phyloP scores from a whole-genome alignment of 2,329 filamentous ascomycete genomes.

The Colletotrichum falcatum region DNA sequence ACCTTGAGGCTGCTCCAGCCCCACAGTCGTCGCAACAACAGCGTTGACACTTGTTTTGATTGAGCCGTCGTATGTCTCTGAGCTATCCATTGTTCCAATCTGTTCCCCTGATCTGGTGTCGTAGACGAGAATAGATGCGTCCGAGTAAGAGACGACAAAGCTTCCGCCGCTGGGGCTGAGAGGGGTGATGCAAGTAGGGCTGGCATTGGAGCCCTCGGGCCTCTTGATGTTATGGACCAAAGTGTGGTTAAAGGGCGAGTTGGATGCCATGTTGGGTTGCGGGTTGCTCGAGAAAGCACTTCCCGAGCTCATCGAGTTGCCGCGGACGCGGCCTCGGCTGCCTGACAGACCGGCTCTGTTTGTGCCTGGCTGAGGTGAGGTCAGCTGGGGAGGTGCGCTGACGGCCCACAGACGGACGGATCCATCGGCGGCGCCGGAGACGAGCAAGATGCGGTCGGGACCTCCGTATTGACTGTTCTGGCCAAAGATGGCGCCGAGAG shows the following conservation, averaged over 20 bases:
- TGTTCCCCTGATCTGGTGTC: conserved; percentile 94
- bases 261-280: conserved; percentile 87
- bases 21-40: conserved; percentile 87
- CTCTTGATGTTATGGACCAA: conserved; percentile 88
- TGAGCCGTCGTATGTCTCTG: conserved; percentile 93
- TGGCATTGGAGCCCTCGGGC: conserved; percentile 72
- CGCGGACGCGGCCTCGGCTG: conserved; percentile 80
- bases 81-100: conserved; percentile 90
- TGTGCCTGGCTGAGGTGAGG: conserved; percentile 79
- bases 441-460: conserved; percentile 88
- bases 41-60: conserved; percentile 85
- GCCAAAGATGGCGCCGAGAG: conserved; percentile 84
- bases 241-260: conserved; percentile 87
- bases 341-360: conserved; percentile 67
- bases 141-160: conserved; percentile 93
- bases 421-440: conserved; percentile 90
- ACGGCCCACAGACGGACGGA: conserved; percentile 95
- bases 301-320: conserved; percentile 93
- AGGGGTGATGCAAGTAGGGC: conserved; percentile 92
- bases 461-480: conserved; percentile 79
- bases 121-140: conserved; percentile 91
- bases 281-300: conserved; percentile 92
- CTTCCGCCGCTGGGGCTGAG: conserved; percentile 85
- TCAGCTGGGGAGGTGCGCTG: conserved; percentile 87
- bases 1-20: conserved; percentile 78